Base-by-base conservation (phyloP, 768 basidiomycete genomes). In the Collybia sp. region DNA sequence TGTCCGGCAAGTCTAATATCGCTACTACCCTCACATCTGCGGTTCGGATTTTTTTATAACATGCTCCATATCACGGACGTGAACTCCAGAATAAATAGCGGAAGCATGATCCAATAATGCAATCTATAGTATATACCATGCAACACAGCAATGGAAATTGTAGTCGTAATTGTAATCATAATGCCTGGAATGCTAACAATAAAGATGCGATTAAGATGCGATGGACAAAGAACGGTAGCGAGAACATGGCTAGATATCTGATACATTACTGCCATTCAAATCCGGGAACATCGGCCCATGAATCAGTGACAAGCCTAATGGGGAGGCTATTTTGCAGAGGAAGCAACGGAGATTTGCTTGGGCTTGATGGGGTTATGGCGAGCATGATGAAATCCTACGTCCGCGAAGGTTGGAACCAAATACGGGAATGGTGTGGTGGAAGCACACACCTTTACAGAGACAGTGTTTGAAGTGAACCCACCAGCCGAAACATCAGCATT, bases 251-350 rank as follows among this genome's bases (percentile, higher is more conserved):
- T 6, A 13, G 16, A 15, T 9, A 31, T 20, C 15, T 11, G 30
- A 34, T 33, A 33, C 33, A 30, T 33, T 16, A 36, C 18, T 41
- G 45, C 16, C 35, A 39, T 12, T 53, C 50, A 38, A 53, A 56
- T 30, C 56, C 52, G 19, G 43, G 44, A 19, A 50, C 32, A 11
- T 64, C 64, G 33, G 45, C 30, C 55, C 71, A 82, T 1, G 80
- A 62, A 49, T 86, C 80, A 1, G 82, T 82, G 32, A 79, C 80
- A 25, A 86, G 57, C 42, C 73, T 69, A 41, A 85, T 76, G 1
- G 80, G 75, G 48, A 79, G 66, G 11, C 65, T 66, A 40, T 80
- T 55, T 55, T 74, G 74, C 13, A 72, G 46, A 44, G 53, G 46
- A 57, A 62, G 19, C 56, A 74, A 45, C 53, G 73, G 53, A 34